Evolutionary conservation across 176 grass and related monocot species (phyloP), one percentile per base, ranked within the genome.

Genomic region (Phyllostachys edulis): DNA sequence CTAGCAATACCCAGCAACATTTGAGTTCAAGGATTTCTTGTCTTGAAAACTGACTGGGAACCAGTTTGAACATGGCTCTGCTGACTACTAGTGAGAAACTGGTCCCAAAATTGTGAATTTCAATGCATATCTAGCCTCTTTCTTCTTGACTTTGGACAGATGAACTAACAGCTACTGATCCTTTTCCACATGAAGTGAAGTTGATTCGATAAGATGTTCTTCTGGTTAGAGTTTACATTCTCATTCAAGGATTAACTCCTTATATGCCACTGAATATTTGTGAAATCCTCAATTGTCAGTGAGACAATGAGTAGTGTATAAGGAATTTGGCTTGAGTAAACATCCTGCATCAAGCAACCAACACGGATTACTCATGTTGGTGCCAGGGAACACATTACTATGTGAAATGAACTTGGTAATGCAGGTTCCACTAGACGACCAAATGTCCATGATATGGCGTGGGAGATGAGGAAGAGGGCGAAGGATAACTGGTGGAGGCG

Each of bases 61-160:
- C 46, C 32, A 80, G 38, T 79, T 60, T 72, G 37, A 21, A 62
- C 17, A n/a, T 39, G 38, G 69, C 34, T 79, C 32, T 39, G 39
- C 32, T 63, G 34, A 73, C 84, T 52, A 85, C 29, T 79, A 38
- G 54, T 71, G 44, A 80, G 9, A 50, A 81, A 41, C 36, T 44
- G 69, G 68, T 80, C 20, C 69, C 29, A 1, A 29, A 29, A 5
- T 24, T 67, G 39, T 39, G 29, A 29, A 29, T 29, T 29, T 29
- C 29, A 27, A 73, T 73, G 49, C 23, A 44, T 24, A 17, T 21
- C 68, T 73, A 41, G 15, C 24, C 55, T 67, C 15, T 63, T 65
- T 80, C 29, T 41, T 63, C 29, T 21, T 38, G 29, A 61, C 54
- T 40, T 39, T 26, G 51, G 4, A 44, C 11, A 77, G 6, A 73